phyloP scores from a whole-genome alignment of 352 stramenopile genomes.

The Globisporangium alternatum region DNA sequence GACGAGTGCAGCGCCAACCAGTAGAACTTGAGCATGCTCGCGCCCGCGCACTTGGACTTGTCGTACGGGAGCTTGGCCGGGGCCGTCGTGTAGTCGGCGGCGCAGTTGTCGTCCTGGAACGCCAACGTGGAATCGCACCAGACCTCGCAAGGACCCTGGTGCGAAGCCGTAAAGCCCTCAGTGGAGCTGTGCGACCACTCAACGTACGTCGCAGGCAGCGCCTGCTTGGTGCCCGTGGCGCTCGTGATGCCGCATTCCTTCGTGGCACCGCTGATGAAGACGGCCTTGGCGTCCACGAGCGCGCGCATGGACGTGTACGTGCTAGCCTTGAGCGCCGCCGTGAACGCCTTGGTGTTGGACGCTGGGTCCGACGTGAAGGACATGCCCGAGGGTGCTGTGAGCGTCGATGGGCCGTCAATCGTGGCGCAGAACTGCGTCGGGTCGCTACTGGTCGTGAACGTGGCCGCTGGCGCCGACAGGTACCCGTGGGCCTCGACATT shows the following conservation, averaged over 20 bases:
- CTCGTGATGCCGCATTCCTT: conserved; percentile 28
- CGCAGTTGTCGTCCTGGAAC: conserved; percentile 51
- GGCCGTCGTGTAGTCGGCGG: conserved; percentile 30
- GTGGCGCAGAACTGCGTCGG: conserved; percentile 16
- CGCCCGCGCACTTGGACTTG: conserved; percentile 35
- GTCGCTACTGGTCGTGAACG: conserved; percentile 11
- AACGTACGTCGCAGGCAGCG: conserved; percentile 29
- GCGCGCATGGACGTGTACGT: conserved; percentile 22
- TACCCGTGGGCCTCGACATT: conserved; percentile 2
- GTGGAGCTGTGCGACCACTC: conserved; percentile 32
- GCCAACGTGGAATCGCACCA: conserved; percentile 47
- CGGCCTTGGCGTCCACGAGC: conserved; percentile 17
- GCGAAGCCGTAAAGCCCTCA: conserved; percentile 27
- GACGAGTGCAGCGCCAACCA: conserved; percentile 38
- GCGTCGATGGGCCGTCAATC: conserved; percentile 9
- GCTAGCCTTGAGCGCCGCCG: conserved; percentile 20
- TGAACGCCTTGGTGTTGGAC: conserved; percentile 26
- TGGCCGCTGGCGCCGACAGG: conserved; percentile 9
- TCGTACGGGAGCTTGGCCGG: conserved; percentile 40
- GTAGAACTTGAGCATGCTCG: conserved; percentile 34
- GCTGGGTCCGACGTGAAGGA: conserved; percentile 16
- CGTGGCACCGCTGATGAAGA: conserved; percentile 1
- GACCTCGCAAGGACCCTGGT: conserved; percentile 47
- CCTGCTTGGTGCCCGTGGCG: conserved; percentile 25
- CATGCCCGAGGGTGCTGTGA: conserved; percentile 13